phyloP scores from a whole-genome alignment of 352 stramenopile species.

The Pythium volutum region DNA sequence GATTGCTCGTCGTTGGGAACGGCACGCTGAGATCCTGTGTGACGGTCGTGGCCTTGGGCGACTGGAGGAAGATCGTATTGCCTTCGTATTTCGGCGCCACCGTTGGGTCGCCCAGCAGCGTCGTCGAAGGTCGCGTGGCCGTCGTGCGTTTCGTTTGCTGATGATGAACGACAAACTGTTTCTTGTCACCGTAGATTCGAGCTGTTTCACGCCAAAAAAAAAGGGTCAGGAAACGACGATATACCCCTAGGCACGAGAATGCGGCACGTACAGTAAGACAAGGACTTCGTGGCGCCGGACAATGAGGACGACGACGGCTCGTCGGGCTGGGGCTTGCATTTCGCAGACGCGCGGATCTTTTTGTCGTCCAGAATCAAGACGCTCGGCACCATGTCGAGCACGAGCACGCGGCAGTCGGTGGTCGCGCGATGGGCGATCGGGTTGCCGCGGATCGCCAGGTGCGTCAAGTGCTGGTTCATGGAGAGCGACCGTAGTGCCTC shows the following conservation, averaged over 20 bases:
- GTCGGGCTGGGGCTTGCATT: conserved; percentile 35
- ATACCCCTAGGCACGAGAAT: neutral
- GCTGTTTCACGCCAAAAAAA: conserved; percentile 27
- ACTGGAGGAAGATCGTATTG: conserved; percentile 52
- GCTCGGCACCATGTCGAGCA: conserved; percentile 74
- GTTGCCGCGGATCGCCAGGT: conserved; percentile 65
- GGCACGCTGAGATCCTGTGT: conserved; percentile 23
- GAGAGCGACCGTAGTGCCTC: conserved; percentile 62
- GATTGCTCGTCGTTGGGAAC: conserved; percentile 9
- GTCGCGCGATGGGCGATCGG: conserved; percentile 49
- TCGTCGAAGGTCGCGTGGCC: conserved; percentile 34
- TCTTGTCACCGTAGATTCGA: conserved; percentile 79
- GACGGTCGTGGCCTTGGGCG: conserved; percentile 31
- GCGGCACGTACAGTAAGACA: conserved; percentile 67
- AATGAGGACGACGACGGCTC: neutral
- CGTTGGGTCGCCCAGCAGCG: conserved; percentile 35
- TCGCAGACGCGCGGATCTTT: conserved; percentile 53
- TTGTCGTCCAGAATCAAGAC: conserved; percentile 75
- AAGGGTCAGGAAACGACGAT: neutral
- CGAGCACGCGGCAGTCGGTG: conserved; percentile 53
- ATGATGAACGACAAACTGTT: conserved; percentile 67
- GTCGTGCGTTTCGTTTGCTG: conserved; percentile 40
- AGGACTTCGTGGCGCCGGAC: conserved; percentile 43
- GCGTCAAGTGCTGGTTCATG: conserved; percentile 64
- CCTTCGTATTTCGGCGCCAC: conserved; percentile 43